A percentile compares a stretch with the other conserved stretches of the same genome.
phyloP scores from a whole-genome alignment of 768 basidiomycete species.

The Holtermanniella nyarrowii region DNA sequence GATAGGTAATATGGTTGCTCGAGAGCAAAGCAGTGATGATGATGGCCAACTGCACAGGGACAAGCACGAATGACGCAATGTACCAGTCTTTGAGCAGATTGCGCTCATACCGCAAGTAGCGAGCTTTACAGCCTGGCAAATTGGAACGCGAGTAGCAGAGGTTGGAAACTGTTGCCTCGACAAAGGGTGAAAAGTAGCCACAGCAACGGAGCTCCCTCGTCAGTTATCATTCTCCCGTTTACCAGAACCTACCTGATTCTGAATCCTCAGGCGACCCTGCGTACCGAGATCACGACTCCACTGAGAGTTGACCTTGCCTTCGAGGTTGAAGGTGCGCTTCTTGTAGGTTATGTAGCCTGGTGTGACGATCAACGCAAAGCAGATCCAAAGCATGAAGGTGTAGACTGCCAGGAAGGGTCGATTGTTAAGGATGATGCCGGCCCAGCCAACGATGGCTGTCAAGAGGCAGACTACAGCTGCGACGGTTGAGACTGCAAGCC shows the following conservation, averaged over 20 bases:
- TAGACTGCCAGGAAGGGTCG: constrained; percentile 70
- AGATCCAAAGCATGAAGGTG: constrained; percentile 61
- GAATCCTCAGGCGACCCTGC: constrained; percentile 55
- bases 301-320: constrained; percentile 67
- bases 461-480: constrained; percentile 53
- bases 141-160: constrained; percentile 64
- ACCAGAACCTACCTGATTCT: constrained; percentile 46
- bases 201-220: constrained; percentile 56
- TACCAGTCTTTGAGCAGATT: constrained; percentile 56
- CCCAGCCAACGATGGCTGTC: constrained; percentile 63
- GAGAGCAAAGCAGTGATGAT: constrained; percentile 60
- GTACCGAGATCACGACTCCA: constrained; percentile 59
- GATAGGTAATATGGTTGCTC: constrained; percentile 73
- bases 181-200: constrained; percentile 68
- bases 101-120: constrained; percentile 54
- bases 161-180: constrained; percentile 64
- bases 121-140: constrained; percentile 63
- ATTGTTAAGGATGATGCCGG: constrained; percentile 73
- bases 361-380: constrained; percentile 57
- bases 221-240: neutral
- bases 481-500: constrained; percentile 50
- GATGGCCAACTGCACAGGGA: constrained; percentile 56
- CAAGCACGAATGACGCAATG: constrained; percentile 54
- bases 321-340: constrained; percentile 61
- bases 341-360: constrained; percentile 76